Percentiles rank a stretch among this genome's conserved stretches.
These are phyloP conservation scores for Volvox africanus DNA, from an alignment of 139 green algal species.

Conservation along the genomic window DNA sequence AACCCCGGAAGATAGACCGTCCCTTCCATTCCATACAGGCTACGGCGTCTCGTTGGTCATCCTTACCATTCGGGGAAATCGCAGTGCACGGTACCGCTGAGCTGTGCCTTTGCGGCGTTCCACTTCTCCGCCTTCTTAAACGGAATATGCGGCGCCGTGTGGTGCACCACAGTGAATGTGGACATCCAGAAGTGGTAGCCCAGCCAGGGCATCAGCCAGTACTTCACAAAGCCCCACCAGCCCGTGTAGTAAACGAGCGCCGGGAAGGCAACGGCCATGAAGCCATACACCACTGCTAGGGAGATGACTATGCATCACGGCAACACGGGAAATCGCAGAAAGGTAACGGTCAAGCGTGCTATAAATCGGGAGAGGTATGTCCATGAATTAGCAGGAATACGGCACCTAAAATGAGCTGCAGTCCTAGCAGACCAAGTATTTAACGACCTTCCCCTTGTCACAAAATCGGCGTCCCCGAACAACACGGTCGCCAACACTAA, in stretches of 20 bases:
- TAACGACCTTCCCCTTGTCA: no score
- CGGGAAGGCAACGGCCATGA: slow-evolving; percentile 78
- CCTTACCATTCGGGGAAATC: slow-evolving; percentile 87
- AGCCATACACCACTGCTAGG: slow-evolving; percentile 79
- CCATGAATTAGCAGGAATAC: no score
- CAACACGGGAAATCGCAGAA: no score
- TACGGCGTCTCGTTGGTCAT: background rate
- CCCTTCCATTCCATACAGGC: no score
- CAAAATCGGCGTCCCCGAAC: no score
- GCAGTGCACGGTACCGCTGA: slow-evolving; percentile 95
- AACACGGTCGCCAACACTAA: no score
- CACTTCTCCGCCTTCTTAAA: slow-evolving; percentile 93
- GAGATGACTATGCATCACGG: slow-evolving; percentile 64
- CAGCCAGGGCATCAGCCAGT: slow-evolving; percentile 98
- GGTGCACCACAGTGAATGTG: slow-evolving; percentile 98
- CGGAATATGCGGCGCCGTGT: slow-evolving; percentile 98
- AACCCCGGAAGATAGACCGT: no score
- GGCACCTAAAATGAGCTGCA: no score
- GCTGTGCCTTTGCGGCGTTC: slow-evolving; percentile 93
- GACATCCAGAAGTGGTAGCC: slow-evolving; percentile 99
- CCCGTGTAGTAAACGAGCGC: slow-evolving; percentile 83
- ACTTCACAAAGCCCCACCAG: slow-evolving; percentile 87
- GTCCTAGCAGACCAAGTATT: no score
- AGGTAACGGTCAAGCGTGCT: no score
- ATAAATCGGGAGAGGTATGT: no score